Conservation (phyloP, 2,329 filamentous ascomycete genomes). For the Aspergillus quadricinctus region DNA sequence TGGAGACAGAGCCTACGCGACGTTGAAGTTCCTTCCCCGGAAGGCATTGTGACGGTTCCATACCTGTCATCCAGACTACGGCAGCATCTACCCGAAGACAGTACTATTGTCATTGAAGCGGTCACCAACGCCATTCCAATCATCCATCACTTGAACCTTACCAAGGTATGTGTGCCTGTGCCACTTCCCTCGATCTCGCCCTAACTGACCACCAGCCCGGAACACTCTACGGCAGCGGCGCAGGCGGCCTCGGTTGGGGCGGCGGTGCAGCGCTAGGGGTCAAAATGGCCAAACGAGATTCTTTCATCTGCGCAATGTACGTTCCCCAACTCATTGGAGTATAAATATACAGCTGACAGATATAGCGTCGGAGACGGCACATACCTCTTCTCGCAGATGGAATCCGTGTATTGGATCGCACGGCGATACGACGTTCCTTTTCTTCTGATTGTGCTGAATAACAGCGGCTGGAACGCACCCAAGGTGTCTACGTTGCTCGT, state of each 20-base stretch:
- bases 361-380: constrained; percentile 57
- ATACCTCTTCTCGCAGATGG: constrained; percentile 60
- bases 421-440: constrained; percentile 61
- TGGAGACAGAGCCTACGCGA: background rate
- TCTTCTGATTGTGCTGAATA: constrained; percentile 62
- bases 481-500: constrained; percentile 55
- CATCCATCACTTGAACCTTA: constrained; percentile 63
- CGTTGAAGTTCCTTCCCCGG: background rate
- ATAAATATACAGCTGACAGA: constrained; percentile 4
- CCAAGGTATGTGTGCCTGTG: background rate
- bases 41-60: constrained; percentile 42
- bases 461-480: constrained; percentile 59
- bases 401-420: constrained; percentile 63
- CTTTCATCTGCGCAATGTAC: constrained; percentile 54
- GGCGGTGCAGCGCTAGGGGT: constrained; percentile 70
- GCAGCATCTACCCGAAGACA: constrained; percentile 54
- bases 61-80: constrained; percentile 53
- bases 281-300: constrained; percentile 58
- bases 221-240: constrained; percentile 60
- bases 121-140: constrained; percentile 47
- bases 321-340: background rate
- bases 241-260: constrained; percentile 73
- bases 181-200: background rate
- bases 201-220: background rate
- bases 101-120: constrained; percentile 70